phyloP scores from a whole-genome alignment of 257 asterid genomes.

The Plantago ovata region DNA sequence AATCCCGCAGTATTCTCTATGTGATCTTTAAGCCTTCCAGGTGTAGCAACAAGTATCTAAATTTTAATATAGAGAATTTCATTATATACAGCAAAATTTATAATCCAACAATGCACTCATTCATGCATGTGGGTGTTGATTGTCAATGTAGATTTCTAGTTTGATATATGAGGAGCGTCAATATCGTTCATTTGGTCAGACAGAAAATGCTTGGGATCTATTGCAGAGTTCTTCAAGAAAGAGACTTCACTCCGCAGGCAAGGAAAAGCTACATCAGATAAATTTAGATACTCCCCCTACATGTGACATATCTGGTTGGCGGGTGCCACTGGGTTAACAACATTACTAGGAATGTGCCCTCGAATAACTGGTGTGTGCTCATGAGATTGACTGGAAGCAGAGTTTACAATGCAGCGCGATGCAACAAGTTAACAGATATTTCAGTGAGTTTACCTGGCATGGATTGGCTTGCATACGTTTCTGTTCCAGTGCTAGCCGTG shows the following conservation, averaged over 20 bases:
- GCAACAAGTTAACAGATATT: not conserved
- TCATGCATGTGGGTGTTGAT: too few species aligned
- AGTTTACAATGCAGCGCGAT: not conserved
- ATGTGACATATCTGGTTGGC: too few species aligned
- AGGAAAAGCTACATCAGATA: not conserved
- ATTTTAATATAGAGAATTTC: constrained; percentile 19
- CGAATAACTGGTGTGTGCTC: too few species aligned
- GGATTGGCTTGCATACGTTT: constrained; percentile 93
- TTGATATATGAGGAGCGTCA: too few species aligned
- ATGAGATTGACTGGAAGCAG: not conserved
- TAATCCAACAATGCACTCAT: too few species aligned
- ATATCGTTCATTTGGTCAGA: too few species aligned
- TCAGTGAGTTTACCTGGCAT: constrained; percentile 57
- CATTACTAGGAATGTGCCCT: too few species aligned
- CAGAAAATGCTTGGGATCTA: too few species aligned
- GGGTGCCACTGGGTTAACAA: too few species aligned
- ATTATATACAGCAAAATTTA: not conserved
- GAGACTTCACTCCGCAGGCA: not conserved
- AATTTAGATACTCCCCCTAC: not conserved
- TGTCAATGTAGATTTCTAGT: too few species aligned
- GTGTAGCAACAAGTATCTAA: constrained; percentile 98
- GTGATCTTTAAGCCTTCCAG: constrained; percentile 96
- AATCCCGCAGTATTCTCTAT: constrained; percentile 93
- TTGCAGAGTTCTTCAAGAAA: too few species aligned
- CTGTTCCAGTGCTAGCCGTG: constrained; percentile 80